Evolutionary conservation across 768 basidiomycete species (phyloP).

Genomic region (Royoungia palumana): DNA sequence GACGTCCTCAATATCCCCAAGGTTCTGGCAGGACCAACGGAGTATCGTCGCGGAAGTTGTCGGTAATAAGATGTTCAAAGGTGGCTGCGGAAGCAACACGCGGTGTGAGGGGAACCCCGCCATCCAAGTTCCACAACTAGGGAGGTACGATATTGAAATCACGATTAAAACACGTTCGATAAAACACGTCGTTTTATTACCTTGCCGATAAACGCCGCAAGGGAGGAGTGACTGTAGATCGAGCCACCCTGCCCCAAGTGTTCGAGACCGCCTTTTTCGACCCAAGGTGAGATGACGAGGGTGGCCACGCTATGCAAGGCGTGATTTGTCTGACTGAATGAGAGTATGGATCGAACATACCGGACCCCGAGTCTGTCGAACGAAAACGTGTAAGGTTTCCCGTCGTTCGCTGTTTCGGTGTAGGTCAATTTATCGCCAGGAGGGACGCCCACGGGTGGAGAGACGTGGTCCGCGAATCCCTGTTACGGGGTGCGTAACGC

Average conservation of each 20-base stretch:
- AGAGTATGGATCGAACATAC: constrained; percentile 3
- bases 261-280: constrained; percentile 18
- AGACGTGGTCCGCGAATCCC: constrained; percentile 25
- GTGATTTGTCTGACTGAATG: not conserved
- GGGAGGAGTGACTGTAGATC: constrained; percentile 23
- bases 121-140: constrained; percentile 26
- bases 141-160: no score
- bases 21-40: constrained; percentile 15
- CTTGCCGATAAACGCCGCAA: constrained; percentile 22
- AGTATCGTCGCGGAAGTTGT: constrained; percentile 18
- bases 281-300: constrained; percentile 25
- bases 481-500: not conserved
- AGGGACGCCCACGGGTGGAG: constrained; percentile 21
- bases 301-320: constrained; percentile 15
- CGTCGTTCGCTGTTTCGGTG: constrained; percentile 19
- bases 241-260: constrained; percentile 2
- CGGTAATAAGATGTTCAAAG: constrained; percentile 25
- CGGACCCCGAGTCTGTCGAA: constrained; percentile 25
- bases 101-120: constrained; percentile 20
- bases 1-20: constrained; percentile 17
- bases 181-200: not conserved
- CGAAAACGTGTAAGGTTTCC: constrained; percentile 17
- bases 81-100: constrained; percentile 18
- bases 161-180: not conserved
- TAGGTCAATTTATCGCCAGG: constrained; percentile 24